A percentile compares a stretch with the other conserved stretches of the same genome.
Conservation (phyloP, 2,329 filamentous ascomycete species). For the Catunica adiposa region DNA sequence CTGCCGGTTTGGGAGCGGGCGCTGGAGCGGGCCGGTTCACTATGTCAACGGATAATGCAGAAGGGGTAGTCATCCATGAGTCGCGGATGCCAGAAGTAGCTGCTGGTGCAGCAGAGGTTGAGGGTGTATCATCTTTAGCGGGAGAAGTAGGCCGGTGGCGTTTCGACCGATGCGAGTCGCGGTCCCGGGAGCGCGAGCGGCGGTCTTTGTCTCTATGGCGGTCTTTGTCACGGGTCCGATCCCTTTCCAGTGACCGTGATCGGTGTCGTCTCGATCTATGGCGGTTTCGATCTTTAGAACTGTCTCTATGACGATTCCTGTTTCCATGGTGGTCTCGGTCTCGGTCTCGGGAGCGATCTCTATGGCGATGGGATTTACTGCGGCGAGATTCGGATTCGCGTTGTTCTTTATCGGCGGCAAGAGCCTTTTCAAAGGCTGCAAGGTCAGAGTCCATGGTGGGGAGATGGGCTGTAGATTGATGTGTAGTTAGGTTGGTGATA, state of each 20-base stretch:
- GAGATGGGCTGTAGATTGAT: background rate
- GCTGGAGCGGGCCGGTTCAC: slow-evolving; percentile 46
- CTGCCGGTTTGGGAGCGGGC: slow-evolving; percentile 32
- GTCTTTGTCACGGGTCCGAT: too few species aligned
- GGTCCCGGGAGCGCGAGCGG: slow-evolving; percentile 9
- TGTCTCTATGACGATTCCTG: slow-evolving; percentile 18
- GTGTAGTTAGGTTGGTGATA: background rate
- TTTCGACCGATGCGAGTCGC: background rate
- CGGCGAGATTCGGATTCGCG: slow-evolving; percentile 25
- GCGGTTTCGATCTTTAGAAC: slow-evolving; percentile 20
- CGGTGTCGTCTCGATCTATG: slow-evolving; percentile 24
- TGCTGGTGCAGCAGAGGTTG: background rate
- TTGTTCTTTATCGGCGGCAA: slow-evolving; percentile 47
- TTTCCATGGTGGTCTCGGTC: background rate
- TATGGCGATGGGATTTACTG: slow-evolving; percentile 13
- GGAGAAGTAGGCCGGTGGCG: background rate
- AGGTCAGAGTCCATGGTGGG: slow-evolving; percentile 36
- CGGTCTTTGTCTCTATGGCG: slow-evolving; percentile 15
- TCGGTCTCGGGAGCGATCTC: slow-evolving; percentile 17
- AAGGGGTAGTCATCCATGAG: slow-evolving; percentile 87
- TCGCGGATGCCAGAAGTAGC: slow-evolving; percentile 41
- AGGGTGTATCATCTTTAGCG: slow-evolving; percentile 14
- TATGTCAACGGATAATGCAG: slow-evolving; percentile 70
- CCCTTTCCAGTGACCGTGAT: too few species aligned
- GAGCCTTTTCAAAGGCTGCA: slow-evolving; percentile 60